phyloP scores from a whole-genome alignment of 164 flowering plant species.

The Protea cynaroides region DNA sequence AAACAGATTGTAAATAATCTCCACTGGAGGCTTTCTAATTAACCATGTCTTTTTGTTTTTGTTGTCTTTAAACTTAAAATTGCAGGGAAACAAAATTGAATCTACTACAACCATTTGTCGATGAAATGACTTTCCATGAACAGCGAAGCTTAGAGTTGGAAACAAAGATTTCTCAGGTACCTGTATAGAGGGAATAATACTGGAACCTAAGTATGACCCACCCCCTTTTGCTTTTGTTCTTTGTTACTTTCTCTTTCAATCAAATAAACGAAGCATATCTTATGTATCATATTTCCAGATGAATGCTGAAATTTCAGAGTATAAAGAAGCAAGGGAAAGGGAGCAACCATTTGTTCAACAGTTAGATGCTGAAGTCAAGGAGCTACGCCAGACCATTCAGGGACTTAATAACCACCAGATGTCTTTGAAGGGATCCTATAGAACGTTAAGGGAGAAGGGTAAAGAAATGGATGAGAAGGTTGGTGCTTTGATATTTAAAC shows the following conservation, averaged over 20 bases:
- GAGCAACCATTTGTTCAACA: slow-evolving; percentile 72
- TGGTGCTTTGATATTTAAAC: slow-evolving; percentile 4
- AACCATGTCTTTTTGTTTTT: not conserved
- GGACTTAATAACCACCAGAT: slow-evolving; percentile 69
- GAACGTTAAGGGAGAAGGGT: slow-evolving; percentile 54
- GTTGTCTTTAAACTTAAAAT: not conserved
- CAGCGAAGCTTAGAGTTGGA: slow-evolving; percentile 44
- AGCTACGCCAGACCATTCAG: slow-evolving; percentile 53
- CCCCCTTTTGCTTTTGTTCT: too few species aligned
- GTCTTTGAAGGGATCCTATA: slow-evolving; percentile 45
- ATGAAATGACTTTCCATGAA: slow-evolving; percentile 37
- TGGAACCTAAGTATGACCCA: not conserved
- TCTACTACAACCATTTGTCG: slow-evolving; percentile 33
- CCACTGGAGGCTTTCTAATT: not conserved
- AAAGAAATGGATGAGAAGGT: slow-evolving; percentile 75
- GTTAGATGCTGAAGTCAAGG: slow-evolving; percentile 56
- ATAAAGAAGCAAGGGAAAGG: slow-evolving; percentile 48
- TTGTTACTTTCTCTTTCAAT: not conserved
- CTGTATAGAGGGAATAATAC: not conserved
- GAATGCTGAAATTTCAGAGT: slow-evolving; percentile 47
- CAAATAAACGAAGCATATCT: not conserved
- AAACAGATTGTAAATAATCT: too few species aligned
- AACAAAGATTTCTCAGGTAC: slow-evolving; percentile 55
- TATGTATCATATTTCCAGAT: slow-evolving; percentile 38
- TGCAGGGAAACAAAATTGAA: slow-evolving; percentile 55